Evolutionary conservation across 495 filamentous ascomycete species (phyloP), one percentile per base, ranked within the genome.

Genomic region (Penicillium alfredii): DNA sequence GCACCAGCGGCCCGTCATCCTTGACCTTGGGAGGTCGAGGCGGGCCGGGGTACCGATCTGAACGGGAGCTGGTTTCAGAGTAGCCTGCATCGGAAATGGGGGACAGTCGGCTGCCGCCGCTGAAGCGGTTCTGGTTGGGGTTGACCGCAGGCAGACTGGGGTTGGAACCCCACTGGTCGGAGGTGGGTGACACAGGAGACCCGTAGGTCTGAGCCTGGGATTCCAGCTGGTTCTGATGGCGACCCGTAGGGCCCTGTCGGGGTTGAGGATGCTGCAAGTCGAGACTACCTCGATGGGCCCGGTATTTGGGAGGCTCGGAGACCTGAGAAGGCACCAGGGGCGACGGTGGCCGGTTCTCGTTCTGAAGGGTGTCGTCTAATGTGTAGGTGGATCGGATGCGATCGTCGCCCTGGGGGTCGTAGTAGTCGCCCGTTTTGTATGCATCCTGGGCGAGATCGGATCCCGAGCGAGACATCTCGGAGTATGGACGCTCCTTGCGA

Each of bases 231-330:
- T 75, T 78, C 55, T 89, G 84, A 56, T 88, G 88, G 17, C 83
- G 82, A 40, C 81, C 80, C 7, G 86, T 88, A 17, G 86, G 82
- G 0, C 87, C 87, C 36, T 77, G 83, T 9, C 86, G 78, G 17
- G 89, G 89, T 55, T 96, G 89, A 10, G 89, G 89, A 61, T 96
- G 89, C 56, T 89, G 80, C 5, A 96, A 65, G 51, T 89, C 88
- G 18, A 94, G 63, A 29, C 86, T 93, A 55, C 92, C 84, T 32
- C 89, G 86, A 59, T 94, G 85, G 11, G 86, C 86, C 51, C 85
- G 80, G 56, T 94, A 94, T 56, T 94, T 93, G 19, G 88, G 86
- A 38, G 86, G 81, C 53, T 94, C 88, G 14, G 86, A 84, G 11
- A 73, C 63, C 45, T 77, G 55, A 27, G 75, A 71, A 9, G 78